phyloP scores from a whole-genome alignment of 495 filamentous ascomycete genomes.

The Aspergillus indologenus region DNA sequence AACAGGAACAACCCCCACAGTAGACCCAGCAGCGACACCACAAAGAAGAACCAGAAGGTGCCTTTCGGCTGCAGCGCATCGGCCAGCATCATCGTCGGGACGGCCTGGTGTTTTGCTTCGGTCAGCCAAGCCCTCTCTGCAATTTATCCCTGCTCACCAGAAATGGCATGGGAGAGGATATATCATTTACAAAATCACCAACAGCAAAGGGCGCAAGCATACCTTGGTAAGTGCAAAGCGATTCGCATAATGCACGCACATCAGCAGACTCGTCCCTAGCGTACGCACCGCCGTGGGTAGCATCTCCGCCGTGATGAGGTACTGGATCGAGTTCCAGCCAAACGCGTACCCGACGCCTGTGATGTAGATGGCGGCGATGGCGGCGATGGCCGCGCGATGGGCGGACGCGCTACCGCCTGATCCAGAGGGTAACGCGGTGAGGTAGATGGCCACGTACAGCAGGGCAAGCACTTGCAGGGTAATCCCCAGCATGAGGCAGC shows the following conservation, averaged over 20 bases:
- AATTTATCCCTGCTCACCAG: too few species aligned
- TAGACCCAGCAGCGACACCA: constrained; percentile 38
- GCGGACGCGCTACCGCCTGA: constrained; percentile 7
- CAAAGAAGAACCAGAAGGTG: constrained; percentile 63
- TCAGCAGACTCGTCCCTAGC: constrained; percentile 22
- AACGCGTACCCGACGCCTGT: constrained; percentile 60
- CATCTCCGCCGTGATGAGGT: constrained; percentile 64
- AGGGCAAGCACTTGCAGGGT: constrained; percentile 53
- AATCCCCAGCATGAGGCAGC: constrained; percentile 52
- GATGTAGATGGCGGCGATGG: constrained; percentile 56
- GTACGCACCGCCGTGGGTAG: constrained; percentile 48
- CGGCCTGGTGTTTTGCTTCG: constrained; percentile 10
- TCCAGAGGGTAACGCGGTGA: constrained; percentile 29
- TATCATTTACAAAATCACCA: too few species aligned
- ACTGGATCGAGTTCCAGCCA: constrained; percentile 67
- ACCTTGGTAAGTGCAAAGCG: constrained; percentile 50
- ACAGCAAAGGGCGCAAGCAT: constrained; percentile 28
- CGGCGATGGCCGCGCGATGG: constrained; percentile 35
- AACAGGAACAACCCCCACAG: not conserved
- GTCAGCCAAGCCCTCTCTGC: too few species aligned
- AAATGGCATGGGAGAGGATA: too few species aligned
- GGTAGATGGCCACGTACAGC: constrained; percentile 59
- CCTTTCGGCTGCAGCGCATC: constrained; percentile 28
- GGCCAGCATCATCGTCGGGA: constrained; percentile 44
- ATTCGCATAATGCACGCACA: constrained; percentile 57